Evolutionary conservation across 129 eudicot species (phyloP).

Genomic region (Chrysanthemum lavandulifolium): DNA sequence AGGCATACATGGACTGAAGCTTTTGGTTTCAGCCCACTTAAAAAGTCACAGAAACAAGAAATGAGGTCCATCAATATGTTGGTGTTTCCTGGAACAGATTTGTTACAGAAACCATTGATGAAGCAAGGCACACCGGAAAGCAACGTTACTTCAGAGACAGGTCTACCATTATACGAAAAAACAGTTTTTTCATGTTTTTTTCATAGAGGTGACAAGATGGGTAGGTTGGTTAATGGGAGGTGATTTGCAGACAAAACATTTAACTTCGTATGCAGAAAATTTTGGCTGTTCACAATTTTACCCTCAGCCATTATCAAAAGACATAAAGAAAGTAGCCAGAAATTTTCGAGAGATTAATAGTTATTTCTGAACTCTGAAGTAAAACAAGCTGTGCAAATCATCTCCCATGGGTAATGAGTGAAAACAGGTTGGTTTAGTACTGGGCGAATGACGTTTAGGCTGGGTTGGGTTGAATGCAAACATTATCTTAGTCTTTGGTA

Average conservation of each 20-base stretch:
- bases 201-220: constrained; percentile 10
- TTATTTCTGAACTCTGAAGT: no score
- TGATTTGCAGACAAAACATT: background rate
- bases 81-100: constrained; percentile 90
- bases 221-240: constrained; percentile 8
- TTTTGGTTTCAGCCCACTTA: constrained; percentile 57
- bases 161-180: constrained; percentile 1
- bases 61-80: constrained; percentile 69
- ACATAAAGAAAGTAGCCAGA: no score
- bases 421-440: no score
- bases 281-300: no score
- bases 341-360: no score
- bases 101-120: constrained; percentile 60
- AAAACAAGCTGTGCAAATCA: no score
- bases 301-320: no score
- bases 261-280: no score
- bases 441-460: no score
- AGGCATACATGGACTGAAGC: constrained; percentile 75
- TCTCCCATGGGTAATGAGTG: no score
- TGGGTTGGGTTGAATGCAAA: no score
- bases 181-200: constrained; percentile 1
- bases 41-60: constrained; percentile 54
- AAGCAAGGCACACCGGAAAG: constrained; percentile 37
- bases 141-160: constrained; percentile 33
- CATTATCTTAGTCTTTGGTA: no score